A percentile compares a stretch with the other conserved stretches of the same genome.
Evolutionary conservation across 2,329 filamentous ascomycete species (phyloP).

Genomic region (Phoma herbarum): DNA sequence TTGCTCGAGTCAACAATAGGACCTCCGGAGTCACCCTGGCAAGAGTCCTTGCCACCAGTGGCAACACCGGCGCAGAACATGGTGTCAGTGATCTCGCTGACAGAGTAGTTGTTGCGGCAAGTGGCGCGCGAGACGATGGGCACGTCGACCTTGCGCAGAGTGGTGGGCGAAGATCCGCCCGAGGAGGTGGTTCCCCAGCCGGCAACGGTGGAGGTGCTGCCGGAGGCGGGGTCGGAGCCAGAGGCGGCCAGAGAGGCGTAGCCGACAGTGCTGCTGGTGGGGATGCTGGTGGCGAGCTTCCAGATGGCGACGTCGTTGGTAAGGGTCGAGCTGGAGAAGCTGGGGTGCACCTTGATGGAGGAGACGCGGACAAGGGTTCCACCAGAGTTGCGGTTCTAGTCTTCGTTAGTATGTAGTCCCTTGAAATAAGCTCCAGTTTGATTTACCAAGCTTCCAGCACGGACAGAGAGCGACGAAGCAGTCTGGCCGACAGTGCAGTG

Average conservation of each 20-base stretch:
- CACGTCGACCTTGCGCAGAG: conserved; percentile 41
- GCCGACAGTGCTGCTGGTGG: conserved; percentile 35
- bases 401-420: background rate
- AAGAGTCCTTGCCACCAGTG: conserved; percentile 43
- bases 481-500: conserved; percentile 36
- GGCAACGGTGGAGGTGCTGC: conserved; percentile 32
- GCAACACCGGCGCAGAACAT: conserved; percentile 42
- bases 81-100: conserved; percentile 31
- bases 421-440: too few relatives aligned
- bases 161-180: conserved; percentile 21
- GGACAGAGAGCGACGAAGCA: conserved; percentile 30
- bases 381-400: conserved; percentile 32
- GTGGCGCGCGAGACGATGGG: conserved; percentile 38
- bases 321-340: conserved; percentile 25
- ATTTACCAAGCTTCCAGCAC: conserved; percentile 35
- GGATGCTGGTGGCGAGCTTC: conserved; percentile 36
- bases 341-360: conserved; percentile 32
- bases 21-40: conserved; percentile 46
- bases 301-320: conserved; percentile 39
- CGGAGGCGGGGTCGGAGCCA: conserved; percentile 35
- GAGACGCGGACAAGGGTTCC: conserved; percentile 33
- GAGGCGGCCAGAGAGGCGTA: conserved; percentile 36
- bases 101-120: conserved; percentile 34
- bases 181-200: conserved; percentile 37
- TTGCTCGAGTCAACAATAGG: conserved; percentile 32